Evolutionary conservation across 306 rosid genomes (phyloP), one percentile per base, ranked within the genome.

Genomic region (Hippophae gyantsensis): DNA sequence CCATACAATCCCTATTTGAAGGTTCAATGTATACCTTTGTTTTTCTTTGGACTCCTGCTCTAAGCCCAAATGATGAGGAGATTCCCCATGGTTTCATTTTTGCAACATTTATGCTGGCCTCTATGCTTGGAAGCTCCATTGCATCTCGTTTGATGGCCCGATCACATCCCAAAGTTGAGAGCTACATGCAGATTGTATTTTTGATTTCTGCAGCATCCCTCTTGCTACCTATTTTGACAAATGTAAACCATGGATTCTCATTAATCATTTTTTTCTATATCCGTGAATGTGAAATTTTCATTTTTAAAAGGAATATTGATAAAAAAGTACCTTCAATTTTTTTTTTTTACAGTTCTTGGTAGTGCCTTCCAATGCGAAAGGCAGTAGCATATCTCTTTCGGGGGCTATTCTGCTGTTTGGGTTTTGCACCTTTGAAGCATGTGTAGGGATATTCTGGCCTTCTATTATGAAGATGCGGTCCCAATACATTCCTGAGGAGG

Each of bases 381-480:
- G 89, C 70, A 90, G 88, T 54, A 63, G 90, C 84, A 74, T 93
- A 67, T 80, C 97, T 14, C 72, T 85, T 23, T 0, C 84, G 3
- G 90, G 95, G 54, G 78, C 79, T 74, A 11, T 80, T 61, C 95
- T 85, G 78, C 79, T 88, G 61, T 71, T 86, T 76, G 99, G 99
- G 53, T 93, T 93, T 85, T 93, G 99, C 81, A 57, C 65, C 43
- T 93, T 93, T 71, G 99, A 93, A 79, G 69, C 84, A 55, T 93
- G 97, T 69, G 97, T 88, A 68, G 97, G 99, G 59, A 81, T 88
- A 60, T 93, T 93, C 85, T 93, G 99, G 99, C 97, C 99, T 62
- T 93, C 99, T 56, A 83, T 93, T 72, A 93, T 93, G 99, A 92
- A 92, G 84, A 92, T 92, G 99, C 88, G 99, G 69, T 92, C 99